A percentile compares a stretch with the other conserved stretches of the same genome.
phyloP scores from a whole-genome alignment of 2,329 filamentous ascomycete genomes.

The Phyllosticta capitalensis region DNA sequence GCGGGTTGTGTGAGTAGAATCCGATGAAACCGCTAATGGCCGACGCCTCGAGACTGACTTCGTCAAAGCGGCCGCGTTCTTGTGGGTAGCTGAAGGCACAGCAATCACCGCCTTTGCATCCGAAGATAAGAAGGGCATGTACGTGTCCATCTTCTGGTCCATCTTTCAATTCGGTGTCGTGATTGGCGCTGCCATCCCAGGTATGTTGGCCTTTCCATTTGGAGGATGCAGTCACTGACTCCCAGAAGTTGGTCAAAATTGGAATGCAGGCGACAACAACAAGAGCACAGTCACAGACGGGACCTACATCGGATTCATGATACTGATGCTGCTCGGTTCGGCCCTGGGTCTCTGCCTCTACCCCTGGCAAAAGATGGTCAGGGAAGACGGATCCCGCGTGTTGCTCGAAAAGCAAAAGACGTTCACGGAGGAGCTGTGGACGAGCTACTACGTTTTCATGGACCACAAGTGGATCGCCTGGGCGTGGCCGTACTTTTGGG shows the following conservation, averaged over 20 bases:
- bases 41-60: background rate
- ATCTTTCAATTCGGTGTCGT: background rate
- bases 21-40: too few relatives aligned
- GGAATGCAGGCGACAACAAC: background rate
- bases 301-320: constrained; percentile 3
- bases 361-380: background rate
- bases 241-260: background rate
- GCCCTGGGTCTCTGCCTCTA: background rate
- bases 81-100: background rate
- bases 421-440: constrained; percentile 15
- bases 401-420: constrained; percentile 18
- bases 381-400: constrained; percentile 20
- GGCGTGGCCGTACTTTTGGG: constrained; percentile 17
- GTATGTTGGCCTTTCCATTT: too few relatives aligned
- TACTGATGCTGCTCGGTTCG: background rate
- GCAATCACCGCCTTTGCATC: background rate
- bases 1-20: background rate
- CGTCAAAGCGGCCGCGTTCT: background rate
- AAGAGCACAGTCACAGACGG: background rate
- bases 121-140: background rate
- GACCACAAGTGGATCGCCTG: constrained; percentile 16
- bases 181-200: background rate
- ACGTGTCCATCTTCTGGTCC: background rate
- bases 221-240: too few relatives aligned
- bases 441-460: constrained; percentile 13